Base-by-base conservation (phyloP, 2,329 filamentous ascomycete genomes). In the Neocatenulostroma microsporum region DNA sequence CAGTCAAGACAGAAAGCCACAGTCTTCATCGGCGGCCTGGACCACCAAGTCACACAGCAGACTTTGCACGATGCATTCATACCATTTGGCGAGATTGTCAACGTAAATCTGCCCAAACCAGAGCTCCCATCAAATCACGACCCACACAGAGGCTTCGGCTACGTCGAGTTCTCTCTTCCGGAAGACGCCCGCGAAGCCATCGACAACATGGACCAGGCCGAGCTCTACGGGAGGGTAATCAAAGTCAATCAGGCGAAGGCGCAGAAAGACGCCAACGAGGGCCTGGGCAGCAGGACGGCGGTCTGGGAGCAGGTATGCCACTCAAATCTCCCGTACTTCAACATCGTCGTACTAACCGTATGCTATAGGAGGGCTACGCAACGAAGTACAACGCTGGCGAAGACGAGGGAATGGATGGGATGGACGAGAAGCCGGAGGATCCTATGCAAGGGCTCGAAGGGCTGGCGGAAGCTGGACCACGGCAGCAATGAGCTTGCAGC, bases 201-300 rank as follows among this genome's bases (percentile, higher is more conserved):
- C 60, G 87, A 96, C 70, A 98, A 98, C 59, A 96, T 98, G 89
- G 86, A 98, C 58, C 87, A 94, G 60, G 83, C 88, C 42, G 89
- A 96, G 65, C 75, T 98, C 30, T 96, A 89, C 58, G 93, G 91
- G 9, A 78, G 85, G 41, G 81, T 91, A 11, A 82, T 98, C 60
- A 94, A 88, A 61, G 89, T 96, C 34, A 88, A 86, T 29, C 76
- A 82, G 37, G 93, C 93, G 28, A 98, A 94, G 62, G 78, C 85
- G 21, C 86, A 91, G 45, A 95, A 94, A 69, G 85, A 85, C 51
- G 76, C 78, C 33, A 84, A 84, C 36, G 86, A 94, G 59, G 87
- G 88, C 1, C 62, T 98, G 29, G 88, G 89, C 17, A 94, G 86
- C 67, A 93, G 87, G 64, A 94, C 82, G 29, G 93, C 91, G 20